Evolutionary conservation across 441 rosid genomes (phyloP), one percentile per base, ranked within the genome.

Genomic region (Brassica balearica): DNA sequence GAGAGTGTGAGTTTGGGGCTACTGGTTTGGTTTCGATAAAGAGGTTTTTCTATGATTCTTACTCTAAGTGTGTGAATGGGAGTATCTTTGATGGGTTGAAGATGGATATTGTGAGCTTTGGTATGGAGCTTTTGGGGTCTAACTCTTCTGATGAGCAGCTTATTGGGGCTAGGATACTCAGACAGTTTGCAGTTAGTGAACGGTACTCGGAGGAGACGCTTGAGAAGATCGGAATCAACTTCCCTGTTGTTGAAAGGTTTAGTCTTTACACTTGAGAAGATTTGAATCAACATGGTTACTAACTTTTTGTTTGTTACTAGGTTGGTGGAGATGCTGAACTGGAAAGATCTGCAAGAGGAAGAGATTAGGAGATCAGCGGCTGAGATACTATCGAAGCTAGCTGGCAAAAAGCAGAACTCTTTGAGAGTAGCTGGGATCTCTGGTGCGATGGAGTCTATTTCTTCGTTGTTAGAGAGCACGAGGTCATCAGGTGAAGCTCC

Each of bases 401-500:
- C 94, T 0, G 90, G 96, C 1, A 93, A 90, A 81, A 93, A 90
- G 77, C 98, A 93, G 74, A 92, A 92, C 80, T 88, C 96, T 11
- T 81, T 93, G 0, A 87, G 99, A 12, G 94, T 93, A 0, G 87
- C 96, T 0, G 98, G 98, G 69, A 91, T 93, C 65, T 88, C 99
- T 5, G 99, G 98, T 1, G 94, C 98, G 1, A 83, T 95, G 95
- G 98, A 95, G 79, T 95, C 99, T 9, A 92, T 95, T 74, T 91
- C 98, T 15, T 93, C 99, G 17, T 81, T 95, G 20, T 89, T 95
- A 43, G 92, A 92, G 75, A 86, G 86, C 34, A 85, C 76, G 4
- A 82, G 98, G 73, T 77, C 77, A 56, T 83, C 79, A n/a, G 80
- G 84, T 32, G 85, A 80, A 51, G 81, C 89, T 55, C 89, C 96